A percentile compares a stretch with the other conserved stretches of the same genome.
phyloP scores from a whole-genome alignment of 495 filamentous ascomycete species.

The Massariosphaeria phaeospora region DNA sequence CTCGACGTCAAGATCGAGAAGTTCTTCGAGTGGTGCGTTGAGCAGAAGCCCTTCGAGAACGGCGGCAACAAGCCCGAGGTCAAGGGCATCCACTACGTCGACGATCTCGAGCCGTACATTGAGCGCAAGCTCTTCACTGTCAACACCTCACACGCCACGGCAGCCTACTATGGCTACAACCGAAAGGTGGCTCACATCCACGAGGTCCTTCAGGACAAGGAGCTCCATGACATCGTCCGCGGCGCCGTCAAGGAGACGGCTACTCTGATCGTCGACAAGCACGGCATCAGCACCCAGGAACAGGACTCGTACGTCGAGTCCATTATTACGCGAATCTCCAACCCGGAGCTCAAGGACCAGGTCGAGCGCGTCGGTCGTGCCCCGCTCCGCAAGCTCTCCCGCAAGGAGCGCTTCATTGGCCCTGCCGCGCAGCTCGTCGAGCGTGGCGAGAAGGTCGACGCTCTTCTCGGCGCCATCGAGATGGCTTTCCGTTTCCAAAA shows the following conservation, averaged over 20 bases:
- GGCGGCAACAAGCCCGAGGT: slow-evolving; percentile 62
- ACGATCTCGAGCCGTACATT: slow-evolving; percentile 87
- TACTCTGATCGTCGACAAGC: slow-evolving; percentile 76
- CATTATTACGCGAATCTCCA: slow-evolving; percentile 87
- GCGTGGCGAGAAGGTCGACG: slow-evolving; percentile 61
- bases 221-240: slow-evolving; percentile 69
- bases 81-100: slow-evolving; percentile 85
- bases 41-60: slow-evolving; percentile 67
- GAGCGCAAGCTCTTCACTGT: slow-evolving; percentile 99
- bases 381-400: slow-evolving; percentile 83
- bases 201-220: slow-evolving; percentile 65
- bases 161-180: slow-evolving; percentile 89
- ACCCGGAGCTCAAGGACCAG: slow-evolving; percentile 87
- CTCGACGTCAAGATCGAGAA: slow-evolving; percentile 93
- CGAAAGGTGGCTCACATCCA: slow-evolving; percentile 78
- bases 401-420: slow-evolving; percentile 92
- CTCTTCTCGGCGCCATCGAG: slow-evolving; percentile 70
- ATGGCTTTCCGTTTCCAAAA: slow-evolving; percentile 91
- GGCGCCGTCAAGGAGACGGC: slow-evolving; percentile 76
- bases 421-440: slow-evolving; percentile 82
- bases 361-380: slow-evolving; percentile 95
- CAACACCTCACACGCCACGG: slow-evolving; percentile 96
- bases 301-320: slow-evolving; percentile 87
- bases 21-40: slow-evolving; percentile 98
- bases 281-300: slow-evolving; percentile 68